phyloP scores from a whole-genome alignment of 1,139 yeast genomes.

The Magnusiomyces tetraspermus region DNA sequence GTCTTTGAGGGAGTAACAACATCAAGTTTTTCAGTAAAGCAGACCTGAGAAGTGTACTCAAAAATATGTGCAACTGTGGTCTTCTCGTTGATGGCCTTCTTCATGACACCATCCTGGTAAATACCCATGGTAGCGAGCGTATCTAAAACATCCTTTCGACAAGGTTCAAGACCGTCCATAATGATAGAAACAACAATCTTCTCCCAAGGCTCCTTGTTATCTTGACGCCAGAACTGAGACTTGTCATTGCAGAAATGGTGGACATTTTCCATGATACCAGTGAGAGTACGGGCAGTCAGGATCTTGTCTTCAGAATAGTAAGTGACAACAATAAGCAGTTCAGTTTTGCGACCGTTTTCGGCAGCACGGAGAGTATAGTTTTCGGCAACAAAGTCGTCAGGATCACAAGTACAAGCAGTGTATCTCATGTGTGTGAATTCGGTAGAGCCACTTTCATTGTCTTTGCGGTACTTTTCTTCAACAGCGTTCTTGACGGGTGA shows the following conservation, averaged over 20 bases:
- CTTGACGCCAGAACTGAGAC: slow-evolving; percentile 35
- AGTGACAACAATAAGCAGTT: slow-evolving; percentile 78
- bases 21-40: slow-evolving; percentile 45
- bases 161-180: slow-evolving; percentile 90
- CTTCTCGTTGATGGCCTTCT: slow-evolving; percentile 78
- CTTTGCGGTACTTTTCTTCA: slow-evolving; percentile 40
- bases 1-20: slow-evolving; percentile 46
- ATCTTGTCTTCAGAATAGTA: slow-evolving; percentile 81
- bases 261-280: slow-evolving; percentile 86
- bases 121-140: slow-evolving; percentile 86
- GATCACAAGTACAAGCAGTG: slow-evolving; percentile 72
- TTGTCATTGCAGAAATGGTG: slow-evolving; percentile 69
- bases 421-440: slow-evolving; percentile 71
- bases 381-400: slow-evolving; percentile 58
- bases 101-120: slow-evolving; percentile 90
- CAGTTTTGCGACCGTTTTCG: slow-evolving; percentile 71
- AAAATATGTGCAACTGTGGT: slow-evolving; percentile 87
- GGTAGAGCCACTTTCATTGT: slow-evolving; percentile 53
- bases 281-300: slow-evolving; percentile 80
- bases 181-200: slow-evolving; percentile 83
- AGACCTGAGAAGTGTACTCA: slow-evolving; percentile 67
- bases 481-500: slow-evolving; percentile 52
- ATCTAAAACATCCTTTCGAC: slow-evolving; percentile 74
- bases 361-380: slow-evolving; percentile 76
- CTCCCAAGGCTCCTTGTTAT: slow-evolving; percentile 89